Base-by-base conservation (phyloP, 139 green algal species). In the Eudorina sp. region DNA sequence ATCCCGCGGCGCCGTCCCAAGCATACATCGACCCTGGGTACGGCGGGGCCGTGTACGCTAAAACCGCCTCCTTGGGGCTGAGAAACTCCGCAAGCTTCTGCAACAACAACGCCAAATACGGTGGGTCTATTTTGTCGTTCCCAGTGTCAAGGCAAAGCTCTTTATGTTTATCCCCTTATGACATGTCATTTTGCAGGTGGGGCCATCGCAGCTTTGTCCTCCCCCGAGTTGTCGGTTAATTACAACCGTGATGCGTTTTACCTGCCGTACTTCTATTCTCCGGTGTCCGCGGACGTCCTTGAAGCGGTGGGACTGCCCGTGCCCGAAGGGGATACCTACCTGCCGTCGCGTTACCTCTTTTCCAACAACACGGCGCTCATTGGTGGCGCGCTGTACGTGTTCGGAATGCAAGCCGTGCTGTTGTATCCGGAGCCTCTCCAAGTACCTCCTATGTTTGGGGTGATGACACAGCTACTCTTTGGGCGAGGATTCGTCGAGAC, bases 51-150 rank as follows among this genome's bases (percentile, higher is more conserved):
- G 45, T 75, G 11, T 76, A 60, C n/a, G 58, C 40, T 16, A 41
- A 27, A 4, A 46, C 34, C 14, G 31, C 53, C 0, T 8, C 7
- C 9, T 5, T 84, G 6, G 0, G 3, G 0, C 4, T 84, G 34
- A 6, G 23, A 9, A n/a, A 16, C 2, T 1, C 13, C 31, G 53
- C 7, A n/a, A 27, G 0, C 27, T 58, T 84, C 27, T 43, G 16
- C 4, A 25, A 25, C 53, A 72, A 72, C 38, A 72, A 23, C 27
- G 77, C 77, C 25, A 84, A 84, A 36, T 73, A 55, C 36, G 77
- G 77, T 84, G 27, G 3, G 77, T 79, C 29, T 19, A 19, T 3
- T n/a, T n/a, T n/a, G 4, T 38, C n/a, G 3, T 23, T 74, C 29
- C 64, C 3, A 38, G 18, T 27, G 29, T 41, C 25, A 6, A 6